Evolutionary conservation across 352 stramenopile species (phyloP).

Genomic region (Peronospora belbahrii): DNA sequence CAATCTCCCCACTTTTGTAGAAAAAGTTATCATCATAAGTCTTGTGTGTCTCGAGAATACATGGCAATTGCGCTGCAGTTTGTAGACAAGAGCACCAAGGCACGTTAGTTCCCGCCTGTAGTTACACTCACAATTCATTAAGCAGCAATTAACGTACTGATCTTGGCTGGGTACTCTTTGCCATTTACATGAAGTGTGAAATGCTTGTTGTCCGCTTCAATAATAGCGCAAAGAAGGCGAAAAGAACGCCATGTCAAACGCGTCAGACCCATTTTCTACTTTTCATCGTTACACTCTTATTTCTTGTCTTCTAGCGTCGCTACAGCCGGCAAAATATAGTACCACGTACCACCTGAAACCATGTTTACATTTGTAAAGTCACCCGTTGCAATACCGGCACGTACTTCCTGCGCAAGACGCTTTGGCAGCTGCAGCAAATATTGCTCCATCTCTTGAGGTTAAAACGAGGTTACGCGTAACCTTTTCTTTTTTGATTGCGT

Average conservation of each 20-base stretch:
- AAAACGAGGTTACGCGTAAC: not conserved
- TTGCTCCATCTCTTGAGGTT: slow-evolving; percentile 58
- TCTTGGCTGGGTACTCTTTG: slow-evolving; percentile 73
- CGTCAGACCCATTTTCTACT: slow-evolving; percentile 1
- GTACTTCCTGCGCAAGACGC: slow-evolving; percentile 66
- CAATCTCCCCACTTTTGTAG: slow-evolving; percentile 85
- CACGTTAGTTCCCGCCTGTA: not conserved
- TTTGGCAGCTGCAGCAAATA: slow-evolving; percentile 84
- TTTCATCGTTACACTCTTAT: not conserved
- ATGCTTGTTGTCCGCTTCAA: slow-evolving; percentile 78
- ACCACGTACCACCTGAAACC: slow-evolving; percentile 53
- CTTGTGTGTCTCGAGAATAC: slow-evolving; percentile 85
- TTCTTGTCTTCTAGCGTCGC: slow-evolving; percentile 1
- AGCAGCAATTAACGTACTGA: slow-evolving; percentile 58
- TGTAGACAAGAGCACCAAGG: no score
- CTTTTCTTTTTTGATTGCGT: not conserved
- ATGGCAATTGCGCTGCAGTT: slow-evolving; percentile 64
- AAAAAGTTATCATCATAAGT: slow-evolving; percentile 87
- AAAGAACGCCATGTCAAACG: not conserved
- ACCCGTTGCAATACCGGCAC: slow-evolving; percentile 47
- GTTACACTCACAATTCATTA: no score
- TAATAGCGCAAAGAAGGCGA: not conserved
- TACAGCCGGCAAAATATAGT: not conserved
- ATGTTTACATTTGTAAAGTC: slow-evolving; percentile 66
- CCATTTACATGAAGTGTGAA: slow-evolving; percentile 71